Evolutionary conservation across 73 alveolate genomes (phyloP), one percentile per base, ranked within the genome.

Genomic region (Paramecium sexaurelia): DNA sequence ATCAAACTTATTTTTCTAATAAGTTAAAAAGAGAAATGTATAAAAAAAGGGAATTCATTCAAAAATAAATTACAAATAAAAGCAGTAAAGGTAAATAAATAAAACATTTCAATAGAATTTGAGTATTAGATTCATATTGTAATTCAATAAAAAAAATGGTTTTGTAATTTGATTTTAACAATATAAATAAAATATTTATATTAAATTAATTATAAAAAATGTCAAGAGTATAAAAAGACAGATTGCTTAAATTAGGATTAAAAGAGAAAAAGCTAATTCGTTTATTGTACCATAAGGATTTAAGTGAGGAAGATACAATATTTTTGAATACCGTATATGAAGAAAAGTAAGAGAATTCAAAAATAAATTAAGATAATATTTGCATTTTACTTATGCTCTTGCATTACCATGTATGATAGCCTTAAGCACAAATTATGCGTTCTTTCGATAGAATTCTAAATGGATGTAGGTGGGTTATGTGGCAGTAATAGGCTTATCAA

Each of bases 181-280:
- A n/a, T n/a, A n/a, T n/a, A n/a, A n/a, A 35, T 35, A 61, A 20
- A 61, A 61, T 3, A 5, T 61, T n/a, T 61, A 17, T 22, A 61
- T 20, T 5, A 61, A 51, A 4, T 51, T 51, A 66, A 29, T 66
- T 66, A 66, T 10, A 13, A 19, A 32, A 73, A 11, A 73, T 73
- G 87, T 73, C 87, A 32, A 73, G 87, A 35, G 87, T 73, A 2
- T 33, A 73, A 73, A 73, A 73, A 35, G 87, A 73, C 35, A 73
- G 87, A 33, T 73, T 73, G 15, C 40, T 73, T 17, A 37, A 37
- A 32, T 73, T 73, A 33, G 66, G 66, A 35, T 35, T 73, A 13
- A 35, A 32, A 36, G 87, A 32, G 7, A 73, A 73, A 41, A 73
- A 73, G 56, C 35, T 73, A 29, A 37, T 37, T 73, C 39, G 87